Evolutionary conservation across 805 yeast genomes (phyloP).

Genomic region (Schizosaccharomyces japonicus): DNA sequence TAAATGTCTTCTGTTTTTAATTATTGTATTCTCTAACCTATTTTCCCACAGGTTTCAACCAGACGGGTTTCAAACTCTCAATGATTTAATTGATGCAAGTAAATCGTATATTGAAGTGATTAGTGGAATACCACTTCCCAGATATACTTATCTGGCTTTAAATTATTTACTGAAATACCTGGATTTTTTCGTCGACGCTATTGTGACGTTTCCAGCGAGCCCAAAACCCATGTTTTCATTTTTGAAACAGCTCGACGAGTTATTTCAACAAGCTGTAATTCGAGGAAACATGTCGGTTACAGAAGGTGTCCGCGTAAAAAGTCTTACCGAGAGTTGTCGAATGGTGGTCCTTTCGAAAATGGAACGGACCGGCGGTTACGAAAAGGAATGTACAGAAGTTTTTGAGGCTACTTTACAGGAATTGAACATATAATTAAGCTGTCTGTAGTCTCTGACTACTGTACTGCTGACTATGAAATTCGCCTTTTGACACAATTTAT

Average conservation of each 20-base stretch:
- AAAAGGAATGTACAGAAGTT: neutral
- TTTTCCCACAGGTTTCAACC: neutral
- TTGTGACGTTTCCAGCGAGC: neutral
- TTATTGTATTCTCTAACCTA: neutral
- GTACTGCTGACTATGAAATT: too few species aligned
- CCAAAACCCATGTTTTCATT: neutral
- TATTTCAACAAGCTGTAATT: neutral
- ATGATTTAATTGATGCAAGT: neutral
- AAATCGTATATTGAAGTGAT: neutral
- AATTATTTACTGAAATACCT: neutral
- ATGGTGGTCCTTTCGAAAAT: conserved; percentile 2
- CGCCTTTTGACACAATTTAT: too few species aligned
- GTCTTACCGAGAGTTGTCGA: neutral
- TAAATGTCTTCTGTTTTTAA: neutral
- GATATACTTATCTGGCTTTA: neutral
- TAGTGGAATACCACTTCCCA: neutral
- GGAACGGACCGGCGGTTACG: neutral
- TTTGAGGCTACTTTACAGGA: neutral
- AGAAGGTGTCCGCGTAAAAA: neutral
- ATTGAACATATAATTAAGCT: too few species aligned
- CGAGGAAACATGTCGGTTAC: neutral
- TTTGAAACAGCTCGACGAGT: neutral
- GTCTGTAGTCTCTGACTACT: too few species aligned
- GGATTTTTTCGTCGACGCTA: neutral
- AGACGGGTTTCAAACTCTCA: neutral